Percentiles rank a stretch among this genome's conserved stretches.
Conservation (phyloP, 192 early-diverging fungal species). For the Jimgerdemannia flammicorona region DNA sequence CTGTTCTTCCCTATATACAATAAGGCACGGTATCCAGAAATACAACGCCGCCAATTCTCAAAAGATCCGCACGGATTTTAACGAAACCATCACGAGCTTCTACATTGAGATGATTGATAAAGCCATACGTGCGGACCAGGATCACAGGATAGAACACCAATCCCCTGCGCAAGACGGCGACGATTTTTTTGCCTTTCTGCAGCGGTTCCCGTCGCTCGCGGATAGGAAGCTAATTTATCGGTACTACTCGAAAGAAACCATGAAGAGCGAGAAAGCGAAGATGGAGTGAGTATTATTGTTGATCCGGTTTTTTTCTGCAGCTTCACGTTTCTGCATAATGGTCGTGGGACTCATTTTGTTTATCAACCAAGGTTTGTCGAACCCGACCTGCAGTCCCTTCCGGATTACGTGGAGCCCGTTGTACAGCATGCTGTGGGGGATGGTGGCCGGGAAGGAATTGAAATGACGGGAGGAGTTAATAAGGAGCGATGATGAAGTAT, state of each 20-base stretch:
- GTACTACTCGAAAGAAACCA: constrained; percentile 24
- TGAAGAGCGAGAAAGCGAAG: constrained; percentile 15
- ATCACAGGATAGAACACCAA: background rate
- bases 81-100: constrained; percentile 35
- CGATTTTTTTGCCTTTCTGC: constrained; percentile 33
- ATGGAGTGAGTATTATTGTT: background rate
- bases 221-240: constrained; percentile 21
- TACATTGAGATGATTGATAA: constrained; percentile 21
- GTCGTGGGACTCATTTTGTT: background rate
- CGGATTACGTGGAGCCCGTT: background rate
- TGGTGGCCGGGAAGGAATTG: no score
- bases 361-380: constrained; percentile 8
- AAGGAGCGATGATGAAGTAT: no score
- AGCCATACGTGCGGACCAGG: constrained; percentile 9
- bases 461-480: no score
- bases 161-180: background rate
- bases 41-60: constrained; percentile 16
- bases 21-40: constrained; percentile 4
- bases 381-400: constrained; percentile 29
- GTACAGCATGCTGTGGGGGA: no score
- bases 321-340: background rate
- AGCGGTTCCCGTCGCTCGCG: constrained; percentile 20
- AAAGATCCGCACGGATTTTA: constrained; percentile 11
- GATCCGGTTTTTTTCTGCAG: background rate
- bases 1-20: background rate